These are phyloP conservation scores for Pouteria glomerata DNA, from an alignment of 148 eudicot genomes.

Conservation along the genomic window DNA sequence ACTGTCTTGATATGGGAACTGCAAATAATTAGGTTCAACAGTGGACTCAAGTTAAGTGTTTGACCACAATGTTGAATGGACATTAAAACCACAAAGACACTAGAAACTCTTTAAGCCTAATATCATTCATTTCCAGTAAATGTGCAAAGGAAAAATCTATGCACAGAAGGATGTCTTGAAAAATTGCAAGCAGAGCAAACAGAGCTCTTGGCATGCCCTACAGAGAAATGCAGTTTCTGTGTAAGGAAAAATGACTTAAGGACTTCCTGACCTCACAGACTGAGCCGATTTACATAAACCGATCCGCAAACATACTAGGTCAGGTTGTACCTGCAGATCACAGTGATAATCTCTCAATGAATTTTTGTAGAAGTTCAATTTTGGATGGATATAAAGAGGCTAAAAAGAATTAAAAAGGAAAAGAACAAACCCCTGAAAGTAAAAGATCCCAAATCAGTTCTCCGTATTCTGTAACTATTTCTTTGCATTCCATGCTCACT, in stretches of 20 bases:
- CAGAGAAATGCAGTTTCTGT: not conserved
- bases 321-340: constrained; percentile 56
- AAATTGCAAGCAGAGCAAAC: not conserved
- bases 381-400: not conserved
- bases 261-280: constrained; percentile 37
- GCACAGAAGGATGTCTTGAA: not conserved
- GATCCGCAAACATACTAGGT: constrained; percentile 50
- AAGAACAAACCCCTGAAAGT: constrained; percentile 56
- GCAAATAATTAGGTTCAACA: constrained; percentile 15
- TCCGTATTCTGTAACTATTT: constrained; percentile 61
- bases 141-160: not conserved
- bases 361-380: not conserved
- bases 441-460: constrained; percentile 80
- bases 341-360: not conserved
- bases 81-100: not conserved
- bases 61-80: not conserved
- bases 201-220: not conserved
- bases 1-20: constrained; percentile 61
- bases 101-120: not conserved
- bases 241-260: not conserved
- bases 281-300: constrained; percentile 46
- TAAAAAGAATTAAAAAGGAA: not conserved
- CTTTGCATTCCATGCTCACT: constrained; percentile 68
- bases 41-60: not conserved
- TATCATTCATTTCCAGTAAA: not conserved